Evolutionary conservation across 768 basidiomycete species (phyloP), one percentile per base, ranked within the genome.

Genomic region (Lactarius hatsudake): DNA sequence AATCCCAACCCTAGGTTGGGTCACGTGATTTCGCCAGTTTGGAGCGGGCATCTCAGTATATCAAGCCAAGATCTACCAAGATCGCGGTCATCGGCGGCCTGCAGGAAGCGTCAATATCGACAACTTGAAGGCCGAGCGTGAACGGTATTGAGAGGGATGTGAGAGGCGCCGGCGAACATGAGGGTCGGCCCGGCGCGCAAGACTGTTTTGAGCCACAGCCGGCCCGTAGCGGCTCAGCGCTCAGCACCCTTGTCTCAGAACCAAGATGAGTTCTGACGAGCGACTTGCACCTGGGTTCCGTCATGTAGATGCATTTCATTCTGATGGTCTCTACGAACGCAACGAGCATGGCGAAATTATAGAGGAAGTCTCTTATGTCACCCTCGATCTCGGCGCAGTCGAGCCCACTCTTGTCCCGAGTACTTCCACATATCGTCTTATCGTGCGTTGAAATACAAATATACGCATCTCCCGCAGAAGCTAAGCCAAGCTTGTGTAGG

Each of bases 381-480:
- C 90, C 0, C 79, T 94, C 23, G 92, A 93, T 74, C 78, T 93
- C 1, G 90, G 88, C 51, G 68, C 76, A 34, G 82, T 89, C 38
- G 90, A 93, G 71, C 89, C 90, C 2, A 87, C 87, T 0, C 82
- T 93, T 32, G 81, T 94, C 6, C 88, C 90, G 2, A 91, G 84
- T 71, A 86, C 86, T 0, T 83, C 86, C 0, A 79, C 85, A 1
- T 93, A 88, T 73, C 84, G 87, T 55, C 78, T 93, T 20, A 89
- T 92, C 62, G 91, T 91, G 74, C 76, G 90, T 79, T 9, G 34
- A 42, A 34, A 9, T 53, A 18, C n/a, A 17, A 15, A 17, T 36
- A 36, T 12, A 36, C 9, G 15, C 3, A 0, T 26, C 23, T 53
- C 51, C 13, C 13, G 2, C 13, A 53, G 23, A 7, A 7, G 51